Evolutionary conservation across 495 filamentous ascomycete genomes (phyloP).

Genomic region (Xylaria cubensis): DNA sequence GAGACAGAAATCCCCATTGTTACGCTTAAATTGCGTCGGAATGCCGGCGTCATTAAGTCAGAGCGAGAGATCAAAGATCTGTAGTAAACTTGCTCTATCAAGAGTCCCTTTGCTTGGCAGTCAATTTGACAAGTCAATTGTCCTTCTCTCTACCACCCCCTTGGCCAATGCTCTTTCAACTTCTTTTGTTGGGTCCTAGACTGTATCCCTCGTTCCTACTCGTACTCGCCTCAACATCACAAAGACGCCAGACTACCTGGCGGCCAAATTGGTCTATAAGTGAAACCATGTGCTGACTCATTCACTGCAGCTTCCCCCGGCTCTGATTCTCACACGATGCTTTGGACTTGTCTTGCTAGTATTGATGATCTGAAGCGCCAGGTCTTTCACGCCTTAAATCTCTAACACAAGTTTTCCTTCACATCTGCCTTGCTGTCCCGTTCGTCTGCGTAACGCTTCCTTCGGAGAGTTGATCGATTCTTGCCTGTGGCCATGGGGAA

Average conservation of each 20-base stretch:
- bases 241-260: background rate
- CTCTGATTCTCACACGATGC: conserved; percentile 34
- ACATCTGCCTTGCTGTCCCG: conserved; percentile 13
- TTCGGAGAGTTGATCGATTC: background rate
- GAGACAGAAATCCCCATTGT: background rate
- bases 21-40: background rate
- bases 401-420: conserved; percentile 33
- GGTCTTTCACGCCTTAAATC: conserved; percentile 33
- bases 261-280: background rate
- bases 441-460: background rate
- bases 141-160: background rate
- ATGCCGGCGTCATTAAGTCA: background rate
- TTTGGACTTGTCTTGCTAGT: conserved; percentile 31
- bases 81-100: background rate
- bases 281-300: conserved; percentile 20
- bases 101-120: background rate
- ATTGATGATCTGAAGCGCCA: conserved; percentile 37
- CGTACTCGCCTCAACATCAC: background rate
- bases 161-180: background rate
- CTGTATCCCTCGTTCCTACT: background rate
- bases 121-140: conserved; percentile 6
- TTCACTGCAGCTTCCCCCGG: conserved; percentile 32
- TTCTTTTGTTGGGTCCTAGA: background rate
- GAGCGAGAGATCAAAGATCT: background rate
- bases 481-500: conserved; percentile 31